These are phyloP conservation scores for Teunomyces barrocoloradensis DNA, from an alignment of 805 yeast genomes.

Conservation along the genomic window DNA sequence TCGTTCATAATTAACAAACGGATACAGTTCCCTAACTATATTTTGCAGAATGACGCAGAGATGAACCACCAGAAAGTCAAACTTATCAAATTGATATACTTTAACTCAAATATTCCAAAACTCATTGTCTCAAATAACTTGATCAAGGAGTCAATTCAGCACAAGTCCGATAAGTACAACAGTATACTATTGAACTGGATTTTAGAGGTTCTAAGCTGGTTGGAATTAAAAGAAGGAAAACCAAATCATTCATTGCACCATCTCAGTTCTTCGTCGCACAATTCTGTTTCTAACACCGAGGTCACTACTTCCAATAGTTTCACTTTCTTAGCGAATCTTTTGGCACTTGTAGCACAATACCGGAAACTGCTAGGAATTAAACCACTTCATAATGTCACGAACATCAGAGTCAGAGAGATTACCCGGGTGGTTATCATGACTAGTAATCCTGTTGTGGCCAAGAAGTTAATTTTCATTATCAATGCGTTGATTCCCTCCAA, in stretches of 20 bases:
- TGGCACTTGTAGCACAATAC: conserved; percentile 45
- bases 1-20: conserved; percentile 28
- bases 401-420: conserved; percentile 25
- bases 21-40: conserved; percentile 34
- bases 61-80: conserved; percentile 34
- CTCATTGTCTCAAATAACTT: conserved; percentile 41
- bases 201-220: conserved; percentile 50
- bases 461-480: conserved; percentile 52
- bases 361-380: conserved; percentile 32
- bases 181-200: conserved; percentile 50
- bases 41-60: conserved; percentile 46
- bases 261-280: neutral
- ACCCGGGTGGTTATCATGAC: conserved; percentile 56
- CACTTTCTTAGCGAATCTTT: conserved; percentile 47
- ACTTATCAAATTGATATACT: conserved; percentile 37
- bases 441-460: conserved; percentile 59
- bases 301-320: conserved; percentile 10
- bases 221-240: conserved; percentile 52
- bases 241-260: conserved; percentile 1
- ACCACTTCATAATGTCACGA: conserved; percentile 28
- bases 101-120: conserved; percentile 45
- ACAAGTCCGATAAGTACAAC: conserved; percentile 18
- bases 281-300: neutral
- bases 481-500: conserved; percentile 40
- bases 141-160: conserved; percentile 21